Evolutionary conservation across 495 filamentous ascomycete genomes (phyloP), one percentile per base, ranked within the genome.

Genomic region (Cercophora newfieldiana): DNA sequence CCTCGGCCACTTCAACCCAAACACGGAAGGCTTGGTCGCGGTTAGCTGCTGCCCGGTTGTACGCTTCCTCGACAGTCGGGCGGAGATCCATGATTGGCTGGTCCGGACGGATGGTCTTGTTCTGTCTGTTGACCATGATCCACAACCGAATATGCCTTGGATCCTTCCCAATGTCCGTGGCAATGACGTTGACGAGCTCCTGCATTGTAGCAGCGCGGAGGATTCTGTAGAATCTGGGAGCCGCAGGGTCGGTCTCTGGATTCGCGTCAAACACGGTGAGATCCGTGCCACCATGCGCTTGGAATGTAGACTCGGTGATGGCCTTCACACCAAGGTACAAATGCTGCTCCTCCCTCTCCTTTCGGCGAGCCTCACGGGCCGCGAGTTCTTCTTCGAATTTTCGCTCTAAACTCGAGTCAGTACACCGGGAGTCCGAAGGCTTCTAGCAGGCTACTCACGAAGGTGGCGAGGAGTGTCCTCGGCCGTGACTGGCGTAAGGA

Each of bases 91-190:
- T 83, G 56, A 98, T 85, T 4, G 93, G 91, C 55, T 90, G 87
- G 73, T 99, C 95, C 0, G 96, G 95, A 26, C 95, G 86, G 50
- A 90, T 89, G 0, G 95, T 98, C 79, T 97, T 97, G 74, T 99
- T 99, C 72, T 99, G 95, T 10, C 95, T 91, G 71, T 97, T 97
- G 0, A 99, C 96, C 92, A 99, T 97, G 47, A 91, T 87, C 96
- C 95, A 98, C 51, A 97, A 83, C 29, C 95, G 87, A 22, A 98
- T 76, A 31, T 83, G 82, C 49, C 85, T 84, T 3, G 87, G 80
- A 57, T 90, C 86, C 56, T 87, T 75, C 2, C 78, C 81, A n/a
- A 87, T 79, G 59, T 96, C 89, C 22, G 85, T 79, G 0, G 90
- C 94, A 59, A 97, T 82, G 31, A 78, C 78, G 47, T 84, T 77